These are phyloP conservation scores for Carex cristatella DNA, from an alignment of 176 grass and related monocot genomes.

Conservation along the genomic window DNA sequence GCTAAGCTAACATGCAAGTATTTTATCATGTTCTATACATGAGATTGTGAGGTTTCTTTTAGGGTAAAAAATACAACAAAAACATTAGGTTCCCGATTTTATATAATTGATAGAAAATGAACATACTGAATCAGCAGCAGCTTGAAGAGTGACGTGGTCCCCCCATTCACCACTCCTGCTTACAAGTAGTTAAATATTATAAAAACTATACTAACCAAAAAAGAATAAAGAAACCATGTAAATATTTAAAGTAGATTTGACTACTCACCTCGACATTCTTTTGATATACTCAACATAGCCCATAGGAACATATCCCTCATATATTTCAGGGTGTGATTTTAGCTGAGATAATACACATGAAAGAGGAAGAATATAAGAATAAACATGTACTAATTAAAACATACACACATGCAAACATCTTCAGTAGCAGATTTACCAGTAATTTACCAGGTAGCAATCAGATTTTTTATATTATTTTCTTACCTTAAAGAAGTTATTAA, in stretches of 20 bases:
- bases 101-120: slow-evolving; percentile 15
- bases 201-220: slow-evolving; percentile 7
- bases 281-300: slow-evolving; percentile 81
- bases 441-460: neutral
- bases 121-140: slow-evolving; percentile 85
- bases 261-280: slow-evolving; percentile 68
- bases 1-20: neutral
- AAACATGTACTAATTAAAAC: neutral
- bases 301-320: slow-evolving; percentile 86
- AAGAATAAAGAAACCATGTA: slow-evolving; percentile 1
- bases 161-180: slow-evolving; percentile 89
- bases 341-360: slow-evolving; percentile 46
- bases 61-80: neutral
- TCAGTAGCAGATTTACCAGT: neutral
- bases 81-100: neutral
- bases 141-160: slow-evolving; percentile 93
- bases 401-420: neutral
- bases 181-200: neutral
- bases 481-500: neutral
- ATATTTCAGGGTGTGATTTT: slow-evolving; percentile 54
- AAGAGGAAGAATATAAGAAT: neutral
- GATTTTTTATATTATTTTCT: neutral
- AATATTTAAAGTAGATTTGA: slow-evolving; percentile 11
- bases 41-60: neutral
- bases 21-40: neutral